A percentile compares a stretch with the other conserved stretches of the same genome.
Conservation (phyloP, 257 asterid genomes). For the Linaria vulgaris region DNA sequence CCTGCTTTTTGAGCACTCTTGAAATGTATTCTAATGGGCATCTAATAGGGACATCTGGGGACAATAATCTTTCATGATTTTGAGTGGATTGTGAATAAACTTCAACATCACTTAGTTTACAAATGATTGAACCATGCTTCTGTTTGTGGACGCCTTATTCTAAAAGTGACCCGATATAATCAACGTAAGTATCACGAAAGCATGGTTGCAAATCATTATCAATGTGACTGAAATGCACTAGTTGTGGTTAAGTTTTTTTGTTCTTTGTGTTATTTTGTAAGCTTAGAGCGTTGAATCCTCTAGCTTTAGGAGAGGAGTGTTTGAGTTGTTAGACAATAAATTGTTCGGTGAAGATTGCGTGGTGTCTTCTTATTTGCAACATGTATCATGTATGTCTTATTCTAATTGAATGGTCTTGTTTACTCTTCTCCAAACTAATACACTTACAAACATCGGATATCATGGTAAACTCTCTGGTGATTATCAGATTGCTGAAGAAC, state of each 20-base stretch:
- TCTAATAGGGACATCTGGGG: no score
- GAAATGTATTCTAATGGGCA: conserved; percentile 6
- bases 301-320: no score
- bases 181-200: conserved; percentile 12
- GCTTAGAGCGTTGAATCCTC: no score
- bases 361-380: no score
- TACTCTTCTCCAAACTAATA: no score
- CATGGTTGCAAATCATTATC: conserved; percentile 7
- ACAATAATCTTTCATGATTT: conserved; percentile 24
- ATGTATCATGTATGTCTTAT: no score
- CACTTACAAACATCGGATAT: conserved; percentile 5
- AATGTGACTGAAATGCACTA: no score
- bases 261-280: conserved; percentile 6
- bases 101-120: conserved; percentile 10
- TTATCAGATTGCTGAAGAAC: conserved; percentile 95
- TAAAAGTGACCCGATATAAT: neutral
- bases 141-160: neutral
- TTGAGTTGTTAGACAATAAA: no score
- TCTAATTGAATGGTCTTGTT: no score
- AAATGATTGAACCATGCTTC: conserved; percentile 11
- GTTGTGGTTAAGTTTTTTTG: conserved; percentile 9
- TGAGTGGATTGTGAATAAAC: neutral
- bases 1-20: conserved; percentile 9
- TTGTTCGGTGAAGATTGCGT: no score
- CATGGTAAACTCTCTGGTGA: conserved; percentile 16